Conservation (phyloP, 2,329 filamentous ascomycete species). For the Coniella vitis region DNA sequence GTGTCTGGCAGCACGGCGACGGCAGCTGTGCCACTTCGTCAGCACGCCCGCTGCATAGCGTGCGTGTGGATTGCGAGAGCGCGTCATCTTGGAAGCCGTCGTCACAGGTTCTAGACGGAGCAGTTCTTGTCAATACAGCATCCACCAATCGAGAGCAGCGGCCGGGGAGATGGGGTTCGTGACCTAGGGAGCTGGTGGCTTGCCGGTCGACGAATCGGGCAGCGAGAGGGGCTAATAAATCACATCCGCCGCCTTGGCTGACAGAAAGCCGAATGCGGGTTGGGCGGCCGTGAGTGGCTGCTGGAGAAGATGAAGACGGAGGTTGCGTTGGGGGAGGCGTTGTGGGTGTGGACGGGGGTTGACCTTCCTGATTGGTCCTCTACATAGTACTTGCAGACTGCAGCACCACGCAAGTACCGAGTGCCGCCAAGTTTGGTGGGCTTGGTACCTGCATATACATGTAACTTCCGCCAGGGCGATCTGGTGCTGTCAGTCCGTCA, state of each 20-base stretch:
- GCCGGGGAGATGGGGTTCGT: background rate
- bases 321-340: background rate
- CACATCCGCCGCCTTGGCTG: background rate
- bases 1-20: too few species aligned
- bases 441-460: too few species aligned
- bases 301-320: conserved; percentile 5
- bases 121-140: background rate
- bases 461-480: too few species aligned
- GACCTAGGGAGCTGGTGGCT: background rate
- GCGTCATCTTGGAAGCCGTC: background rate
- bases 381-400: too few species aligned
- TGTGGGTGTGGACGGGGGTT: too few species aligned
- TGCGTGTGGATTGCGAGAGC: too few species aligned
- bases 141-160: background rate
- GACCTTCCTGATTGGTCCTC: too few species aligned
- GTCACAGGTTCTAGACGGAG: background rate
- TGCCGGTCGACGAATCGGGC: conserved; percentile 2
- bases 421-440: too few species aligned
- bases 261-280: too few species aligned
- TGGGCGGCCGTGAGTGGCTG: conserved; percentile 11
- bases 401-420: too few species aligned
- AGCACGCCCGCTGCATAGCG: too few species aligned
- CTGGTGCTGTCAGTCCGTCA: too few species aligned
- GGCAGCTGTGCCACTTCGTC: background rate
- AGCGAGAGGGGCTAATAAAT: background rate